phyloP scores from a whole-genome alignment of 441 rosid genomes.

The Iberis amara region DNA sequence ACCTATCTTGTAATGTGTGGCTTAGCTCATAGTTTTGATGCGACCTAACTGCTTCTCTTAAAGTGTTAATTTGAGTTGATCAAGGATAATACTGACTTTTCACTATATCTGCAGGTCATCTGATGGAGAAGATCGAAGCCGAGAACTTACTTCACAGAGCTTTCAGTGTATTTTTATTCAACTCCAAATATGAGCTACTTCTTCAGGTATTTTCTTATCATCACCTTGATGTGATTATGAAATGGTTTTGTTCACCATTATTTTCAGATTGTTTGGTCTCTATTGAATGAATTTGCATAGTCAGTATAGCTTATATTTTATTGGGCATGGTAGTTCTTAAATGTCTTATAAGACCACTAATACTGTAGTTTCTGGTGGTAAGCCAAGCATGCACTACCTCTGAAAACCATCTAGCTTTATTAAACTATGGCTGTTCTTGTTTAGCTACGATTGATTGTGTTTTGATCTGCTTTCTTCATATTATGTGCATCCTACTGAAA shows the following conservation, averaged over 20 bases:
- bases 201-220: conserved; percentile 59
- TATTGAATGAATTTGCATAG: background rate
- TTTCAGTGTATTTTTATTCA: conserved; percentile 84
- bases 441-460: background rate
- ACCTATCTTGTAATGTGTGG: background rate
- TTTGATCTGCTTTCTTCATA: conserved; percentile 4
- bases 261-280: background rate
- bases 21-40: no score
- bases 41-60: no score
- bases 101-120: conserved; percentile 57
- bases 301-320: no score
- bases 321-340: no score
- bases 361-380: no score
- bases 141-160: conserved; percentile 83
- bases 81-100: background rate
- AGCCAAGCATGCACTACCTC: no score
- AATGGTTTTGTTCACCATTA: conserved; percentile 3
- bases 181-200: conserved; percentile 81
- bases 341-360: no score
- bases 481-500: conserved; percentile 6
- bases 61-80: no score
- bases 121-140: conserved; percentile 86
- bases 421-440: background rate
- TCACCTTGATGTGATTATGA: background rate
- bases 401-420: no score